Percentiles rank a stretch among this genome's conserved stretches.
These are phyloP conservation scores for Aspergillus vadensis DNA, from an alignment of 2,329 filamentous ascomycete species.

Conservation along the genomic window DNA sequence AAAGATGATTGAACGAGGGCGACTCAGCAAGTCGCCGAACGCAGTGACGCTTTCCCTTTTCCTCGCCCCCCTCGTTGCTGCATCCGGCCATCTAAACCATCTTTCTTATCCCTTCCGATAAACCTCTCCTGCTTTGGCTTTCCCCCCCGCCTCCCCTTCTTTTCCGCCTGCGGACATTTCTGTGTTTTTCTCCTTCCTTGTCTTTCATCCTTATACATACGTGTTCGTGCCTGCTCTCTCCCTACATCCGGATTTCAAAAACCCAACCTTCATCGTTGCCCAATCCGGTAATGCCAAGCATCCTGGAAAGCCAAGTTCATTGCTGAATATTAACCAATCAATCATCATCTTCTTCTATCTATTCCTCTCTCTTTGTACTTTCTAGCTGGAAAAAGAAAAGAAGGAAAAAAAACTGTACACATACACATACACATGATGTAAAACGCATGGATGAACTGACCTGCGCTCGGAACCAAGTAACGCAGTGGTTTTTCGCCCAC, in stretches of 20 bases:
- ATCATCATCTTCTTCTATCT: too few species aligned
- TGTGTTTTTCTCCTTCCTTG: too few species aligned
- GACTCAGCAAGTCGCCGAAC: background rate
- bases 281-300: conserved; percentile 2
- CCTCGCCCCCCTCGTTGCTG: background rate
- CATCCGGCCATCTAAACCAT: background rate
- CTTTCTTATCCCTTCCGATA: background rate
- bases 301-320: too few species aligned
- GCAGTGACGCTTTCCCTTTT: too few species aligned
- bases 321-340: too few species aligned
- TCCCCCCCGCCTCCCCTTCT: background rate
- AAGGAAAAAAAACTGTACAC: background rate
- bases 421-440: too few species aligned
- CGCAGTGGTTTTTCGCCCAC: conserved; percentile 4
- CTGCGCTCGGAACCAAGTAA: background rate
- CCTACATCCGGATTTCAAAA: too few species aligned
- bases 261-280: background rate
- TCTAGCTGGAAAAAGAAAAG: background rate
- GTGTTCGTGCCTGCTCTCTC: background rate
- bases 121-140: background rate
- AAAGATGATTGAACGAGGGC: conserved; percentile 4
- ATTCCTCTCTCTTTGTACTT: background rate
- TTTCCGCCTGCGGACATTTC: background rate
- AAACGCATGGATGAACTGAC: background rate
- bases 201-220: background rate